phyloP scores from a whole-genome alignment of 805 yeast species.

The Saccharomycopsis sp. region DNA sequence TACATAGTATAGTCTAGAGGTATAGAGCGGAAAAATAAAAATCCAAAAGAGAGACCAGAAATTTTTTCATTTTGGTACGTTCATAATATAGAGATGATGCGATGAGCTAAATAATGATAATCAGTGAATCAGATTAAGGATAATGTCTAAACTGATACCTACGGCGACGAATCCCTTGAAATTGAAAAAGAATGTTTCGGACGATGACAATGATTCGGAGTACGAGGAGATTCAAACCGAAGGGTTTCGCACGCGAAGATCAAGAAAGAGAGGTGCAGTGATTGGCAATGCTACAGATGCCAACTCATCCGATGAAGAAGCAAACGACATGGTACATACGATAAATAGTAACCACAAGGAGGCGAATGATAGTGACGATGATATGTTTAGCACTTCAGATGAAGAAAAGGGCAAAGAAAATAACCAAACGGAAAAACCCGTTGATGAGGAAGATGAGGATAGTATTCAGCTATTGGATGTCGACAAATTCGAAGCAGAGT shows the following conservation, averaged over 20 bases:
- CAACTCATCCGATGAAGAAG: conserved; percentile 17
- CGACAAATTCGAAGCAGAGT: conserved; percentile 8
- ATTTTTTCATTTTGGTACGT: too few species aligned
- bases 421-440: background rate
- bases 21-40: background rate
- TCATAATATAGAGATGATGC: too few species aligned
- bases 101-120: too few species aligned
- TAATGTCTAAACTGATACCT: background rate
- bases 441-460: conserved; percentile 1
- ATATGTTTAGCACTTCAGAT: conserved; percentile 17
- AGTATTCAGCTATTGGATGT: conserved; percentile 12
- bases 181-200: background rate
- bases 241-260: conserved; percentile 10
- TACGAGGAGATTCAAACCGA: background rate
- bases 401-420: conserved; percentile 7
- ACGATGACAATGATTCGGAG: background rate
- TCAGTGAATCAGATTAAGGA: background rate
- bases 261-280: background rate
- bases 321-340: background rate
- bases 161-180: background rate
- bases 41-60: background rate
- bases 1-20: too few species aligned
- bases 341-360: background rate
- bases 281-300: background rate
- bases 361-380: conserved; percentile 9